Evolutionary conservation across 164 flowering plant genomes (phyloP).

Genomic region (Santalum album): DNA sequence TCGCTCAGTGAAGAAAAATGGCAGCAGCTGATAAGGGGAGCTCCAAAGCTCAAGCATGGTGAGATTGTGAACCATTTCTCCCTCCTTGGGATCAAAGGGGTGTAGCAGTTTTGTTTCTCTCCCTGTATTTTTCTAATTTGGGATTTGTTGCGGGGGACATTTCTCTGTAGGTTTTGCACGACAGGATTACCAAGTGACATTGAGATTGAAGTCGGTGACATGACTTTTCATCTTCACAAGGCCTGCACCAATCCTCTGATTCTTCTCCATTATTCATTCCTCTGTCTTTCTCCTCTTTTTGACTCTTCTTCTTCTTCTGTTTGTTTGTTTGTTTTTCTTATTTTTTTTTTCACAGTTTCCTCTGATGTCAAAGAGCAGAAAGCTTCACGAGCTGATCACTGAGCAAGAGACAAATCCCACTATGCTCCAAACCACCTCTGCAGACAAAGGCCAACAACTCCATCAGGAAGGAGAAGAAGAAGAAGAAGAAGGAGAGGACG

Average conservation of each 20-base stretch:
- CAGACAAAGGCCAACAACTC: constrained; percentile 18
- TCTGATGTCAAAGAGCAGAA: constrained; percentile 65
- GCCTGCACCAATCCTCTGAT: constrained; percentile 25
- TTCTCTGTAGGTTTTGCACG: constrained; percentile 71
- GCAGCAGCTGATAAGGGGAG: constrained; percentile 53
- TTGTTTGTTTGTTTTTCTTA: neutral
- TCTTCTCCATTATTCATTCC: neutral
- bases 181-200: constrained; percentile 94
- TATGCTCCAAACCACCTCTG: neutral
- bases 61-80: neutral
- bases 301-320: too few relatives aligned
- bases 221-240: constrained; percentile 90
- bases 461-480: constrained; percentile 6
- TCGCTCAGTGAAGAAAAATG: neutral
- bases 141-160: too few relatives aligned
- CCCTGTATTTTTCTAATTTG: neutral
- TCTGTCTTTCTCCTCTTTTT: neutral
- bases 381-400: constrained; percentile 48
- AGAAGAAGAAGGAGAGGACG: constrained; percentile 7
- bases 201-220: constrained; percentile 67
- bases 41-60: constrained; percentile 97
- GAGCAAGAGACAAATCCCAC: constrained; percentile 40
- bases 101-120: neutral
- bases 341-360: constrained; percentile 45
- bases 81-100: neutral